These are phyloP conservation scores for Galerina marginata DNA, from an alignment of 768 basidiomycete species.

Conservation along the genomic window DNA sequence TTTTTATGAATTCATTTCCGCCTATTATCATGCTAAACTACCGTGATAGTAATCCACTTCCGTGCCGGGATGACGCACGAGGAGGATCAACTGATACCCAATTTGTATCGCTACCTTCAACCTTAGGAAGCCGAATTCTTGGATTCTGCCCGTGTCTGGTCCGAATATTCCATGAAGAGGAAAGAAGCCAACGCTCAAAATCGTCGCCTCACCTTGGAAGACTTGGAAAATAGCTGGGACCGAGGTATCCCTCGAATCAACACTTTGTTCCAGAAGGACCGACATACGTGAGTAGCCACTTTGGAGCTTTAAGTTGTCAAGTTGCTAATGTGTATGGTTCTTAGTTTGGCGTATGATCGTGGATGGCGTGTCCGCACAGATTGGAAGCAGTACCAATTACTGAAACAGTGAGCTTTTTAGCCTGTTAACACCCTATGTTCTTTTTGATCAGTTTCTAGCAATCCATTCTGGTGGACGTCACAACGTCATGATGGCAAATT, in stretches of 20 bases:
- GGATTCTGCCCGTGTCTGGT: constrained; percentile 99
- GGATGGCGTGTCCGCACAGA: constrained; percentile 98
- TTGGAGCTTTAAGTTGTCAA: neutral
- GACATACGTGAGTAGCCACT: constrained; percentile 73
- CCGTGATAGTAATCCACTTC: constrained; percentile 87
- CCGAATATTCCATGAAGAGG: constrained; percentile 98
- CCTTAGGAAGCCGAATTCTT: constrained; percentile 98
- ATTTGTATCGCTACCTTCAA: constrained; percentile 94
- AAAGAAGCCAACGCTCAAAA: constrained; percentile 99
- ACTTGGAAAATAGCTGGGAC: constrained; percentile 98
- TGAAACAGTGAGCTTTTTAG: constrained; percentile 87
- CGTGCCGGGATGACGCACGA: constrained; percentile 98
- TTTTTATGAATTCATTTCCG: neutral
- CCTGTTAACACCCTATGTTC: neutral
- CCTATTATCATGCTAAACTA: constrained; percentile 3
- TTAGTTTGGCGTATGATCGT: constrained; percentile 94
- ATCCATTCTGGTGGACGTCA: constrained; percentile 99
- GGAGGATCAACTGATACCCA: constrained; percentile 94
- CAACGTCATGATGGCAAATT: constrained; percentile 96
- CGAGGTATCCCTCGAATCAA: constrained; percentile 98
- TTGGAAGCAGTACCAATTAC: constrained; percentile 96
- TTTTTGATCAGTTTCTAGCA: constrained; percentile 49
- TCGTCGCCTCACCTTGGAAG: constrained; percentile 94
- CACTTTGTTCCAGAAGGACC: constrained; percentile 98
- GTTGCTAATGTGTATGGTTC: constrained; percentile 11